Evolutionary conservation across 495 filamentous ascomycete genomes (phyloP).

Genomic region (Neurospora sp.): DNA sequence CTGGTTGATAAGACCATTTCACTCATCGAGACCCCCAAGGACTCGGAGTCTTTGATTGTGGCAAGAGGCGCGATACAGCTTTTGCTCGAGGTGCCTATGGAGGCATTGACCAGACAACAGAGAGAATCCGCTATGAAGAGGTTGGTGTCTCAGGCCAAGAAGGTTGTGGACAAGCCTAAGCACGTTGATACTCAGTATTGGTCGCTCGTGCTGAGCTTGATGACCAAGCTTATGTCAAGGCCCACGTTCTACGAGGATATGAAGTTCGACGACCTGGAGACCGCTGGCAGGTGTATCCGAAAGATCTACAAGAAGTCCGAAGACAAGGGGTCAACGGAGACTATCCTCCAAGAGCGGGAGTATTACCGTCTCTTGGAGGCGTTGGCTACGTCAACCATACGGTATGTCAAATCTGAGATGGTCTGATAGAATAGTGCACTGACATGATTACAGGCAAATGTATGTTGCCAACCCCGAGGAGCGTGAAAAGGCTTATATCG

Average conservation of each 20-base stretch:
- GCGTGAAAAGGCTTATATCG: conserved; percentile 25
- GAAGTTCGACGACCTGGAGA: conserved; percentile 17
- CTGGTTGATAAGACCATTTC: conserved; percentile 10
- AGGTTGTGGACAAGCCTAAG: neutral
- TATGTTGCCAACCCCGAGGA: conserved; percentile 20
- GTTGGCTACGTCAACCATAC: conserved; percentile 18
- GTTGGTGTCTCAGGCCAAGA: conserved; percentile 8
- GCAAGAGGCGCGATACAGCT: conserved; percentile 13
- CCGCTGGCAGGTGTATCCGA: conserved; percentile 11
- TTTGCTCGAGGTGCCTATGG: conserved; percentile 11
- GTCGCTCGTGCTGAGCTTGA: conserved; percentile 30
- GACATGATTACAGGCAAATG: conserved; percentile 20
- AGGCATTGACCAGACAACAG: conserved; percentile 11
- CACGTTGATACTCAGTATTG: conserved; percentile 12
- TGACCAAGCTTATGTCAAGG: conserved; percentile 35
- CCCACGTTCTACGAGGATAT: conserved; percentile 39
- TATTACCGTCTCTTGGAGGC: conserved; percentile 19
- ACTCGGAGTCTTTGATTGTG: neutral
- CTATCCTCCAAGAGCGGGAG: conserved; percentile 1
- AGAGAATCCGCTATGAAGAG: conserved; percentile 17
- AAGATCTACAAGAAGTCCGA: conserved; percentile 6
- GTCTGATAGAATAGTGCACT: neutral
- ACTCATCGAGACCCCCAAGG: conserved; percentile 10
- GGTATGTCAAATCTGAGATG: conserved; percentile 10
- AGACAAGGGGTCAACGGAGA: conserved; percentile 2